Evolutionary conservation across 2,329 filamentous ascomycete genomes (phyloP).

Genomic region (Pseudonectria foliicola): DNA sequence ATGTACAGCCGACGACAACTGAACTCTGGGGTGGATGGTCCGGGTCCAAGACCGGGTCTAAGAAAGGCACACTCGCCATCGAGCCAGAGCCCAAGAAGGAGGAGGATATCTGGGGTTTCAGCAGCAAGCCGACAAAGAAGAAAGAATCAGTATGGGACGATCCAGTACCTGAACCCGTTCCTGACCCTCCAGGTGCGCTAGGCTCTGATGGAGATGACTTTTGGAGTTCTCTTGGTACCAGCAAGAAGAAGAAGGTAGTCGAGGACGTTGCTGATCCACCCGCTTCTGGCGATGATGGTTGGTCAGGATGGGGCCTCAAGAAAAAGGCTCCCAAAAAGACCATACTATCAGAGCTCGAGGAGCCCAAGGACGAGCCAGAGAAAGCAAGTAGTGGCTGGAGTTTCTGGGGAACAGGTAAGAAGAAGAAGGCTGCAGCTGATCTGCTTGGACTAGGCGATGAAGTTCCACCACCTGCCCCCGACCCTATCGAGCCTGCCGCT

Average conservation of each 20-base stretch:
- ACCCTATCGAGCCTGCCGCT: slow-evolving; percentile 25
- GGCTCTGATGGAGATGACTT: slow-evolving; percentile 19
- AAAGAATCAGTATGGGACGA: slow-evolving; percentile 16
- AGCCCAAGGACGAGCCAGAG: slow-evolving; percentile 9
- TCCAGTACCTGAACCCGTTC: slow-evolving; percentile 12
- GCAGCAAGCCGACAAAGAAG: slow-evolving; percentile 6
- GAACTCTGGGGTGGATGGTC: slow-evolving; percentile 22
- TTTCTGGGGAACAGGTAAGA: slow-evolving; percentile 25
- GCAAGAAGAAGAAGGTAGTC: slow-evolving; percentile 18
- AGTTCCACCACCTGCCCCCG: slow-evolving; percentile 21
- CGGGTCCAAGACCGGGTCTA: slow-evolving; percentile 23
- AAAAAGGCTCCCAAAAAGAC: slow-evolving; percentile 20
- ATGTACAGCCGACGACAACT: slow-evolving; percentile 15
- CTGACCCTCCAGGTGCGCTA: slow-evolving; percentile 13
- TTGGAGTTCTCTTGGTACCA: slow-evolving; percentile 17
- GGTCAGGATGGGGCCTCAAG: slow-evolving; percentile 15
- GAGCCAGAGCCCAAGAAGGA: background rate
- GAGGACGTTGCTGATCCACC: background rate
- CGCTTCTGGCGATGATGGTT: slow-evolving; percentile 14
- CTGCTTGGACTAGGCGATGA: slow-evolving; percentile 31
- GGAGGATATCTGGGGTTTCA: slow-evolving; percentile 1
- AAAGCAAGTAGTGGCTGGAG: slow-evolving; percentile 19
- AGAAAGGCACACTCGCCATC: slow-evolving; percentile 15
- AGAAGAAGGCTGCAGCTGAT: slow-evolving; percentile 34
- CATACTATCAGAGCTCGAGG: slow-evolving; percentile 8